phyloP scores from a whole-genome alignment of 176 grass and related monocot species.

The Carex pumila region DNA sequence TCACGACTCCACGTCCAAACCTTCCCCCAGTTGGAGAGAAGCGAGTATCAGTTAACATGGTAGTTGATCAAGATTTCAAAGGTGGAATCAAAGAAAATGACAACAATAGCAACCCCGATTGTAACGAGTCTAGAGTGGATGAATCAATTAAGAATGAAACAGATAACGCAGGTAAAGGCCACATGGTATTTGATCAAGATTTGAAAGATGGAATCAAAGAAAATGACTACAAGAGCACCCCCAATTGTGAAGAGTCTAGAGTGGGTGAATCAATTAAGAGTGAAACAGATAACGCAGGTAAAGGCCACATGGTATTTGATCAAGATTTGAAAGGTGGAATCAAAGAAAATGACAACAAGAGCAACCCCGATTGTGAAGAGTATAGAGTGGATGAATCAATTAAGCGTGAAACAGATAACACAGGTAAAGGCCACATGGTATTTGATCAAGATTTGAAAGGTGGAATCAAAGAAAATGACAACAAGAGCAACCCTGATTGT shows the following conservation, averaged over 20 bases:
- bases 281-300: constrained; percentile 26
- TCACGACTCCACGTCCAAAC: constrained; percentile 28
- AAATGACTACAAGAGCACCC: not conserved
- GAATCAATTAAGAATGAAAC: constrained; percentile 16
- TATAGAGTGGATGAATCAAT: constrained; percentile 19
- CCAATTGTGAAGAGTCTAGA: constrained; percentile 14
- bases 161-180: too few relatives aligned
- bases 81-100: constrained; percentile 1
- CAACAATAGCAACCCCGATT: not conserved
- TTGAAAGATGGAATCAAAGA: not conserved
- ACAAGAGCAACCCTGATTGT: not conserved
- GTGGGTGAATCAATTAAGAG: constrained; percentile 9
- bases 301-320: constrained; percentile 34
- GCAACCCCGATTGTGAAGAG: not conserved
- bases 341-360: not conserved
- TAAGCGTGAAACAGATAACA: constrained; percentile 20
- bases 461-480: constrained; percentile 1
- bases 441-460: constrained; percentile 30
- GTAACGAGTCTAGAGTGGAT: constrained; percentile 7
- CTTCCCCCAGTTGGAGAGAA: constrained; percentile 45
- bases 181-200: constrained; percentile 40
- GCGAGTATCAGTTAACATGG: constrained; percentile 40
- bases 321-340: constrained; percentile 20
- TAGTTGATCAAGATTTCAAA: constrained; percentile 33
- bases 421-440: too few relatives aligned